Percentiles rank a stretch among this genome's conserved stretches.
phyloP scores from a whole-genome alignment of 345 rosid species.

The Salix viminalis region DNA sequence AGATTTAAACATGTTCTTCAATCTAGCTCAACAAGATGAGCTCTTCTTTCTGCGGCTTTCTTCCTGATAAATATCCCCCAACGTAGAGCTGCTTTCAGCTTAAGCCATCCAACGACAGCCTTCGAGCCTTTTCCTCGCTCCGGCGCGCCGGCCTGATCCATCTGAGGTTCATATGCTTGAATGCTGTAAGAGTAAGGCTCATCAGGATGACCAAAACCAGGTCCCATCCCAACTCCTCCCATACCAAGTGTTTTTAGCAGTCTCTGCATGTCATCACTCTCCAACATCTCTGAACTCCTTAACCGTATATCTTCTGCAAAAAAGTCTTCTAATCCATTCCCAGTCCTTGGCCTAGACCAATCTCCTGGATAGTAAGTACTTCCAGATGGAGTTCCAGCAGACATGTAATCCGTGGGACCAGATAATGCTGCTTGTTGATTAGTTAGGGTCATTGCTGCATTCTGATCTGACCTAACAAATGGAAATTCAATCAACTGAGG shows the following conservation, averaged over 20 bases:
- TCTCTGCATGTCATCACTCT: constrained; percentile 84
- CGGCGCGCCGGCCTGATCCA: constrained; percentile 30
- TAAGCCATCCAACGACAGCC: constrained; percentile 95
- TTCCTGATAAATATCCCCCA: constrained; percentile 98
- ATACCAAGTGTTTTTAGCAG: constrained; percentile 51
- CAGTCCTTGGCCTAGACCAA: constrained; percentile 50
- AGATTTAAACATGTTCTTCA: constrained; percentile 17
- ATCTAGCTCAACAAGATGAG: constrained; percentile 78
- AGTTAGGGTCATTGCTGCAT: constrained; percentile 29
- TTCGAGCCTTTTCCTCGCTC: constrained; percentile 54
- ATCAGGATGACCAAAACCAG: constrained; percentile 45
- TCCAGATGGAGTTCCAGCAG: constrained; percentile 36
- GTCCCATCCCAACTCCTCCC: constrained; percentile 49
- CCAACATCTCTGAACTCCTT: constrained; percentile 86
- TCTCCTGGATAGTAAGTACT: constrained; percentile 50
- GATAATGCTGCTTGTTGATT: constrained; percentile 40
- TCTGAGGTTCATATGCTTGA: constrained; percentile 46
- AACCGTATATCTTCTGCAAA: constrained; percentile 65
- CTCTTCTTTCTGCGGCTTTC: constrained; percentile 87
- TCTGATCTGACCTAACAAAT: constrained; percentile 42
- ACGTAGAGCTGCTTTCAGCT: constrained; percentile 77
- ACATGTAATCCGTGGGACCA: constrained; percentile 40
- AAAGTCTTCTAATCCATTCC: constrained; percentile 52
- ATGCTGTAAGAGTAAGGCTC: constrained; percentile 53
- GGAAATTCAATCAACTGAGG: constrained; percentile 62